Evolutionary conservation across 352 stramenopile genomes (phyloP), one percentile per base, ranked within the genome.

Genomic region (Plasmopara muralis): DNA sequence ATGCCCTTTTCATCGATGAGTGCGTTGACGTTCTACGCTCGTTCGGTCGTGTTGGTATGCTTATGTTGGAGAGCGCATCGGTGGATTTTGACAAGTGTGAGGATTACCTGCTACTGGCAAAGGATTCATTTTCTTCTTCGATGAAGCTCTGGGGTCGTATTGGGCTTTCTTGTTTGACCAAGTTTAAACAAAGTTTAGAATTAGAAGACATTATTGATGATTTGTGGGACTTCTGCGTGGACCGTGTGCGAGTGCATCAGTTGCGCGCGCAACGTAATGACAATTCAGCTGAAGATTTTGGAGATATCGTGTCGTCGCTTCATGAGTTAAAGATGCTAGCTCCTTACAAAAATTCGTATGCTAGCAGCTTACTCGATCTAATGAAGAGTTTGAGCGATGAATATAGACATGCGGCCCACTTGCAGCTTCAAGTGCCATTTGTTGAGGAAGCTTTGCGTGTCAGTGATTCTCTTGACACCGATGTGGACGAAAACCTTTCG

Each of bases 211-310:
- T 89, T 43, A 45, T 92, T 12, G 73, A 88, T 59, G 81, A 89
- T 54, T 55, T 92, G 38, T 92, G 81, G 81, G 77, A 89, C 43
- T 86, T 87, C 41, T 79, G 67, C n/a, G 63, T 80, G n/a, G 69
- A 83, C 42, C 72, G 69, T 6, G 67, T 89, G 35, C 77, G 72
- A 16, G 68, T 82, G n/a, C 49, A 86, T 12, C 66, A 60, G 6
- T 39, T 85, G 15, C 25, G 77, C 3, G 31, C 16, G 43, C 41
- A 62, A 15, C 41, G 40, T 7, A 48, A 43, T 15, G 12, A 40
- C 25, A 50, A 59, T 31, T 53, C 10, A 9, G 39, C 31, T 28
- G 40, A 44, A 25, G 54, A 58, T 16, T 33, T 18, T 47, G 50
- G 55, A 45, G 68, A 62, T 15, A 72, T 85, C 31, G 52, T 85